Conservation (phyloP, 129 eudicot species). For the Rutidosis leptorrhynchoides region DNA sequence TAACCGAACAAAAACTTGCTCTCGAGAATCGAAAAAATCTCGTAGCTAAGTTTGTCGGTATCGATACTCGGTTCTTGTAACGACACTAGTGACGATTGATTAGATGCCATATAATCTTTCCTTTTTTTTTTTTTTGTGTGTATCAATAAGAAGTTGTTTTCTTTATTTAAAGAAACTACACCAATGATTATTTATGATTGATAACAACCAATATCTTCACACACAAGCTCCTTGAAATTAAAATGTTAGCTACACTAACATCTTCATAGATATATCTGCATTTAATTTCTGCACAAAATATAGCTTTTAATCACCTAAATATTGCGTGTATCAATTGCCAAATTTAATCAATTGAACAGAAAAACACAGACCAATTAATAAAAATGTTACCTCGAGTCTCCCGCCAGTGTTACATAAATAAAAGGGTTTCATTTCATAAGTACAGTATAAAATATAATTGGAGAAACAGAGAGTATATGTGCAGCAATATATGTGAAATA, state of each 20-base stretch:
- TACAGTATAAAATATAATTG: not conserved
- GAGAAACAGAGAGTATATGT: not conserved
- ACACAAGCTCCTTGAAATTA: conserved; percentile 21
- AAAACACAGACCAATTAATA: conserved; percentile 21
- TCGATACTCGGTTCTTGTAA: conserved; percentile 48
- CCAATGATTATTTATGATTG: conserved; percentile 5
- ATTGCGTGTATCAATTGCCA: conserved; percentile 6
- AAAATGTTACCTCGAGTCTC: conserved; percentile 21
- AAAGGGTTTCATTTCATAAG: not conserved
- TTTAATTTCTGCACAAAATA: conserved; percentile 17
- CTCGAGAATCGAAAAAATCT: conserved; percentile 80
- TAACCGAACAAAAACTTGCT: conserved; percentile 79
- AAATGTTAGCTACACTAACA: conserved; percentile 18
- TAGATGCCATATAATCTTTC: conserved; percentile 10
- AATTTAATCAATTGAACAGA: conserved; percentile 13
- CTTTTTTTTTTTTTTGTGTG: not conserved
- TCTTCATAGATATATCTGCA: conserved; percentile 20
- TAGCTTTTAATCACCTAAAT: conserved; percentile 22
- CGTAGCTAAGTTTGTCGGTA: conserved; percentile 81
- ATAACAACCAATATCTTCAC: conserved; percentile 25
- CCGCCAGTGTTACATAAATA: conserved; percentile 17
- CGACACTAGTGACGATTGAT: conserved; percentile 19
- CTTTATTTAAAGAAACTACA: not conserved
- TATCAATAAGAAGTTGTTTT: not conserved
- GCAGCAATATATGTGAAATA: not conserved